Conservation (phyloP, 2,329 filamentous ascomycete genomes). For the Colletotrichum eleusines region DNA sequence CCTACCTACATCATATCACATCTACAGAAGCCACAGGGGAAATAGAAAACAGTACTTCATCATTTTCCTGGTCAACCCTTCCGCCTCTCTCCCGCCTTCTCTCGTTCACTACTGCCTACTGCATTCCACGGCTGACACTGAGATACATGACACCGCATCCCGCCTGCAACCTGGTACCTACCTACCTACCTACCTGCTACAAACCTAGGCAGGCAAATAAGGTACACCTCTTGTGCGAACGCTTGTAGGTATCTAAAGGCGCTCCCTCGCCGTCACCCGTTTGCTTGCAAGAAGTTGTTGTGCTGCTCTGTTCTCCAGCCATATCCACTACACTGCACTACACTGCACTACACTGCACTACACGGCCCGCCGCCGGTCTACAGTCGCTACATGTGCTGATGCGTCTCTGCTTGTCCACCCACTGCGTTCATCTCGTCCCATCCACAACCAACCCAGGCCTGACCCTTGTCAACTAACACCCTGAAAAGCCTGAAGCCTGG, state of each 20-base stretch:
- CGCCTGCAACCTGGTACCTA: too few relatives aligned
- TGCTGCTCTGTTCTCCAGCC: background rate
- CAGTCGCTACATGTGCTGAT: slow-evolving; percentile 17
- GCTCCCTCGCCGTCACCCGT: too few relatives aligned
- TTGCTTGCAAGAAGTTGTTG: background rate
- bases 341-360: too few relatives aligned
- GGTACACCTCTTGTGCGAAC: background rate
- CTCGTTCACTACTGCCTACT: background rate
- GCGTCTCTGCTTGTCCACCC: slow-evolving; percentile 3
- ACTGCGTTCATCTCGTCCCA: background rate
- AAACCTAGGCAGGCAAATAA: too few relatives aligned
- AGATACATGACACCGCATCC: background rate
- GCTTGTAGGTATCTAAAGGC: background rate
- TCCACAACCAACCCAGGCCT: slow-evolving; percentile 2
- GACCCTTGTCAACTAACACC: slow-evolving; percentile 3
- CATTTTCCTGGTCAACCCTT: background rate
- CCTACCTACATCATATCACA: background rate
- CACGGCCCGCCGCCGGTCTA: background rate
- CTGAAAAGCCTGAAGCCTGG: background rate
- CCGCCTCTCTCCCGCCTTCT: too few relatives aligned
- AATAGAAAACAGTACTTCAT: background rate
- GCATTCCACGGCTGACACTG: background rate
- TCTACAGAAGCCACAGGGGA: background rate
- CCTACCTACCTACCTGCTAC: too few relatives aligned
- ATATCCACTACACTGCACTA: background rate